A percentile compares a stretch with the other conserved stretches of the same genome.
These are phyloP conservation scores for Thermomucor indicae-seudaticae DNA, from an alignment of 371 early-diverging fungal species.

Conservation along the genomic window DNA sequence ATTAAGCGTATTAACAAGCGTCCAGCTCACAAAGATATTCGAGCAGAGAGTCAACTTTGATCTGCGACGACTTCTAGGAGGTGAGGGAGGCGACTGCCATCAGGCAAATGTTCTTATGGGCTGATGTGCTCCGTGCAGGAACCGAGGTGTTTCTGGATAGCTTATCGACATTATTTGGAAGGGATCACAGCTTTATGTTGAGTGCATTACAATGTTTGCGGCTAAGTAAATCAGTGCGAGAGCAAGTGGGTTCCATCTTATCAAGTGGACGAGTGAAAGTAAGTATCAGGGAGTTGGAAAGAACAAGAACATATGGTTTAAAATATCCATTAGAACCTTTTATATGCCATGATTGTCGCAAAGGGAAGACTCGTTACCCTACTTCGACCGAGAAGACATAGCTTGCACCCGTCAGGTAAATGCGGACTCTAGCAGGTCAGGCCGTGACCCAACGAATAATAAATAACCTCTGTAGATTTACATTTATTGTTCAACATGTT, in stretches of 20 bases:
- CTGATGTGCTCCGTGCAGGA: constrained; percentile 31
- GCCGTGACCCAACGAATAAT: neutral
- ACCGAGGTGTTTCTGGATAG: constrained; percentile 87
- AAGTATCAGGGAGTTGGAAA: neutral
- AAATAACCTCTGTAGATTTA: constrained; percentile 50
- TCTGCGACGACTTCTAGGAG: constrained; percentile 74
- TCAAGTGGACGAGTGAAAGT: constrained; percentile 58
- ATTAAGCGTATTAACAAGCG: constrained; percentile 76
- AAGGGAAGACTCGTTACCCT: constrained; percentile 75
- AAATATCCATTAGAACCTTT: constrained; percentile 36
- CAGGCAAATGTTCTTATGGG: neutral
- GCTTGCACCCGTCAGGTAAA: constrained; percentile 71
- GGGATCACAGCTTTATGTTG: constrained; percentile 71
- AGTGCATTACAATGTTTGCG: constrained; percentile 76
- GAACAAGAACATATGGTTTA: neutral
- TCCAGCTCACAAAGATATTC: constrained; percentile 84
- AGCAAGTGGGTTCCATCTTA: constrained; percentile 59
- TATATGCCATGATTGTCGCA: constrained; percentile 78
- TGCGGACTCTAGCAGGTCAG: neutral
- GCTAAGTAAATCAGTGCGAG: constrained; percentile 62
- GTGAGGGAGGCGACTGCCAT: constrained; percentile 13
- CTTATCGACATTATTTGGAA: constrained; percentile 66
- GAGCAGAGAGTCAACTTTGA: constrained; percentile 88
- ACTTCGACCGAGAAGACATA: constrained; percentile 72
- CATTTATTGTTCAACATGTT: constrained; percentile 84